Evolutionary conservation across 495 filamentous ascomycete genomes (phyloP).

Genomic region (Parathielavia hyrcaniae): DNA sequence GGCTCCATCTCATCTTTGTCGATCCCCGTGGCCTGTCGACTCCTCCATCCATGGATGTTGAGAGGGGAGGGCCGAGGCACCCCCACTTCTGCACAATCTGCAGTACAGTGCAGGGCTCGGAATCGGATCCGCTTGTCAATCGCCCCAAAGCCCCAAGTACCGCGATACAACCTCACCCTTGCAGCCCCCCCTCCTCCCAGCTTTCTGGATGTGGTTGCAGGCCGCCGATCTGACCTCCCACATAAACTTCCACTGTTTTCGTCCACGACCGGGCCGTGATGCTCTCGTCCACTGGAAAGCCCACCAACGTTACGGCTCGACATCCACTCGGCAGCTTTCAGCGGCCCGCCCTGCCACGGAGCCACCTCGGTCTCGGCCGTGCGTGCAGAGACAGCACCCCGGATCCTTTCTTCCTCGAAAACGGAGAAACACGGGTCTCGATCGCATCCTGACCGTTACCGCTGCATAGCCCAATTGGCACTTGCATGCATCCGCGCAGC

Average conservation of each 20-base stretch:
- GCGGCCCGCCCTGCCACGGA: background rate
- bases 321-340: background rate
- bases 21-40: background rate
- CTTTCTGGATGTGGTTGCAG: background rate
- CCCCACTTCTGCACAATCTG: no score
- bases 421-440: background rate
- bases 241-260: background rate
- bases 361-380: background rate
- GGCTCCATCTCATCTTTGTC: no score
- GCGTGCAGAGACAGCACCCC: background rate
- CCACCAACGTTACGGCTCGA: slow-evolving; percentile 1
- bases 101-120: background rate
- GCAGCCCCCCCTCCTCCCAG: background rate
- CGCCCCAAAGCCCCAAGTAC: background rate
- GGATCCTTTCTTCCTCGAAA: background rate
- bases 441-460: background rate
- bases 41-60: no score
- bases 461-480: background rate
- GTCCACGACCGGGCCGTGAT: slow-evolving; percentile 3
- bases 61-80: no score
- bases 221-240: slow-evolving; percentile 12
- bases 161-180: slow-evolving; percentile 14
- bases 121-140: background rate
- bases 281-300: background rate
- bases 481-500: background rate